Percentiles rank a stretch among this genome's conserved stretches.
These are phyloP conservation scores for Penicillium corylophilum DNA, from an alignment of 2,329 filamentous ascomycete species.

Conservation along the genomic window DNA sequence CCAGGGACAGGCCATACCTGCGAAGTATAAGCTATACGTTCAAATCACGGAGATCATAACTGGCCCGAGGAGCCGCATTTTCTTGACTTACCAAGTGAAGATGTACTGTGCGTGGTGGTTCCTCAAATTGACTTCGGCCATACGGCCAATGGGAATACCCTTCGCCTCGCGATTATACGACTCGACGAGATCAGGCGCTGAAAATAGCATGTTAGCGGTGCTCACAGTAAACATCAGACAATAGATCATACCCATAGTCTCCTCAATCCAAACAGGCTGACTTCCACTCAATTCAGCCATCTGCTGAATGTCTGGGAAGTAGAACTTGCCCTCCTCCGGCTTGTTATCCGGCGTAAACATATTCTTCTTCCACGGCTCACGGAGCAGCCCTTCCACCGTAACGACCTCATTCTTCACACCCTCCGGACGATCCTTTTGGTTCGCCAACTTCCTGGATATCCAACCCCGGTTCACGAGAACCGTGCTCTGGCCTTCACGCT, in stretches of 20 bases:
- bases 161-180: conserved; percentile 72
- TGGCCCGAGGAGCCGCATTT: neutral
- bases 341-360: conserved; percentile 92
- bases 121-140: conserved; percentile 85
- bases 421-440: conserved; percentile 62
- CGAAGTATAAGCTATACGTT: conserved; percentile 23
- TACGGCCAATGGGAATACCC: conserved; percentile 84
- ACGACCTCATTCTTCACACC: conserved; percentile 70
- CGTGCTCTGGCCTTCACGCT: conserved; percentile 64
- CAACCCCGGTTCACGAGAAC: conserved; percentile 89
- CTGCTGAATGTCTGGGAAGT: conserved; percentile 89
- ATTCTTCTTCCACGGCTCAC: conserved; percentile 95
- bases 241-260: conserved; percentile 73
- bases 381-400: conserved; percentile 75
- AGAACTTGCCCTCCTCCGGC: conserved; percentile 81
- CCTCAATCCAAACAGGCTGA: conserved; percentile 91
- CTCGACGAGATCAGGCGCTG: conserved; percentile 76
- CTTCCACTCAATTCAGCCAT: conserved; percentile 83
- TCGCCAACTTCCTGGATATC: conserved; percentile 74
- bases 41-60: neutral
- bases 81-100: conserved; percentile 79
- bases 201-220: conserved; percentile 15
- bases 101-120: conserved; percentile 99
- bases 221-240: neutral
- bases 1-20: conserved; percentile 82